Evolutionary conservation across 768 basidiomycete species (phyloP).

Genomic region (Suillus paluster): DNA sequence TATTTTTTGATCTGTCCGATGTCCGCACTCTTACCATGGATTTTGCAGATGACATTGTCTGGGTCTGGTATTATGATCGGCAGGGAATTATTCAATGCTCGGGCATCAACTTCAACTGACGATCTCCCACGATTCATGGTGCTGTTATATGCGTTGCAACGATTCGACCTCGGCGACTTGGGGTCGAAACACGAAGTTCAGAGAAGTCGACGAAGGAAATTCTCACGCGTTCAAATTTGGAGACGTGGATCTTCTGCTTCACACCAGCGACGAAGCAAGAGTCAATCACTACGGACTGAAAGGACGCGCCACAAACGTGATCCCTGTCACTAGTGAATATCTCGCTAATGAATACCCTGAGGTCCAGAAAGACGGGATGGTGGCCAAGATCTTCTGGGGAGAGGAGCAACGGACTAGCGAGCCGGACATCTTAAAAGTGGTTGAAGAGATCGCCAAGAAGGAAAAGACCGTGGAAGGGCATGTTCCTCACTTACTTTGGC

Average conservation of each 20-base stretch:
- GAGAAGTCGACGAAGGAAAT: too few relatives aligned
- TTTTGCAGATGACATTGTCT: conserved; percentile 5
- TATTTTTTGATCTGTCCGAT: background rate
- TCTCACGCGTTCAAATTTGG: too few relatives aligned
- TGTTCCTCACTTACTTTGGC: background rate
- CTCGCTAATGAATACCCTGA: background rate
- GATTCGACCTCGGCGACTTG: background rate
- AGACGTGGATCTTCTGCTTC: background rate
- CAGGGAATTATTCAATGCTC: background rate
- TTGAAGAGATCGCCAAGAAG: background rate
- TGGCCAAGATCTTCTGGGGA: background rate
- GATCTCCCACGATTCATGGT: too few relatives aligned
- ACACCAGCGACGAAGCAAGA: background rate
- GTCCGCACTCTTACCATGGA: background rate
- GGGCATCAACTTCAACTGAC: background rate
- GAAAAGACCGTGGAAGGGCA: too few relatives aligned
- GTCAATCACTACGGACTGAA: background rate
- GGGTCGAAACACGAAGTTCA: conserved; percentile 1
- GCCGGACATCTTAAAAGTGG: background rate
- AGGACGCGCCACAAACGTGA: conserved; percentile 2
- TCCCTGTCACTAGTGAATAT: background rate
- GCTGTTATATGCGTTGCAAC: background rate
- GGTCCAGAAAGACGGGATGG: background rate
- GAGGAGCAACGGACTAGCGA: background rate
- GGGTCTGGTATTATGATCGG: conserved; percentile 5